Evolutionary conservation across 345 rosid genomes (phyloP).

Genomic region (Citrus unshiu): DNA sequence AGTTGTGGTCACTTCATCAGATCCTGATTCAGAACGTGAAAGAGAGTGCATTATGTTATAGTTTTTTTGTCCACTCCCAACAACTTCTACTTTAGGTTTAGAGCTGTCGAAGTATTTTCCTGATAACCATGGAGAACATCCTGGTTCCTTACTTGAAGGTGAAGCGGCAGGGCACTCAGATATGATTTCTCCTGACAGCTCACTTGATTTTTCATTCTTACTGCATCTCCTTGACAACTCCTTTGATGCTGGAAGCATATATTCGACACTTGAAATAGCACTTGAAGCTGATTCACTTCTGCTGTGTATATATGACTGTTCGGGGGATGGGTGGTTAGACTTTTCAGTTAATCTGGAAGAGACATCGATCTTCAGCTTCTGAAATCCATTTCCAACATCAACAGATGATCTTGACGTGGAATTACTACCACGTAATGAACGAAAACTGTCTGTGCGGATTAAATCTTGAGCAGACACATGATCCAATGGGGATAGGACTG

Average conservation of each 20-base stretch:
- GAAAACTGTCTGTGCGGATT: slow-evolving; percentile 45
- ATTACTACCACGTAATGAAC: slow-evolving; percentile 49
- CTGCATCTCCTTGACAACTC: slow-evolving; percentile 27
- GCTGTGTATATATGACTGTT: slow-evolving; percentile 64
- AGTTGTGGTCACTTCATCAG: slow-evolving; percentile 41
- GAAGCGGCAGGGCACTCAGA: slow-evolving; percentile 25
- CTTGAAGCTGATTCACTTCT: slow-evolving; percentile 81
- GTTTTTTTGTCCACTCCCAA: slow-evolving; percentile 30
- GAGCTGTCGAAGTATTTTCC: slow-evolving; percentile 27
- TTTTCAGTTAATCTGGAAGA: slow-evolving; percentile 47
- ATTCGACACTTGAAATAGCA: slow-evolving; percentile 64
- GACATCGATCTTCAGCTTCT: slow-evolving; percentile 49
- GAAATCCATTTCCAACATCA: slow-evolving; percentile 55
- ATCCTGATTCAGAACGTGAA: slow-evolving; percentile 30
- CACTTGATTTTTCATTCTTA: slow-evolving; percentile 26
- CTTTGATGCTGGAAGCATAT: slow-evolving; percentile 39
- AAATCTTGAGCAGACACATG: slow-evolving; percentile 47
- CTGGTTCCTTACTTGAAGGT: slow-evolving; percentile 34
- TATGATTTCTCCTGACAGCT: slow-evolving; percentile 29
- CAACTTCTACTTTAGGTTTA: slow-evolving; percentile 29
- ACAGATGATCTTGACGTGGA: slow-evolving; percentile 58
- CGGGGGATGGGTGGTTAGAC: slow-evolving; percentile 45
- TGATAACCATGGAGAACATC: slow-evolving; percentile 37
- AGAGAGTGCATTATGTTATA: slow-evolving; percentile 22
- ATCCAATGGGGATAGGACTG: slow-evolving; percentile 37